These are phyloP conservation scores for Lipomyces yamanashiensis DNA, from an alignment of 805 yeast genomes.

Conservation along the genomic window DNA sequence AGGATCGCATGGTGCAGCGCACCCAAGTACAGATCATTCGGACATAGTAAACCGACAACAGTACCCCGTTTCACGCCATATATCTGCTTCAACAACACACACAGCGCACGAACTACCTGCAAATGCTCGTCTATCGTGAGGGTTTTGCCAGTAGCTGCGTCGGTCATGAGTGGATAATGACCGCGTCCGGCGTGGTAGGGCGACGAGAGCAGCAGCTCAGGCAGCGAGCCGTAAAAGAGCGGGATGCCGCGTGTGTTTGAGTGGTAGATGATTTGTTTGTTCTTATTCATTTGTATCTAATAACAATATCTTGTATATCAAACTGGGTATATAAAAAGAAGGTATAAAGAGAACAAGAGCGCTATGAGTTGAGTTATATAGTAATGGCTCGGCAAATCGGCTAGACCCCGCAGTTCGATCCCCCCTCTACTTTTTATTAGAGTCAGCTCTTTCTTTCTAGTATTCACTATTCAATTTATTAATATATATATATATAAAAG, in stretches of 20 bases:
- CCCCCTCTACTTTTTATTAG: no score
- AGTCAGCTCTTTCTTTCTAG: no score
- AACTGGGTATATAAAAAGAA: no score
- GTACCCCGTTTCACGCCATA: constrained; percentile 39
- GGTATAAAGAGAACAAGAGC: no score
- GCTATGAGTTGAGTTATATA: no score
- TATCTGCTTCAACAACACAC: constrained; percentile 29
- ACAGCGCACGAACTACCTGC: constrained; percentile 16
- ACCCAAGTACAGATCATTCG: constrained; percentile 42
- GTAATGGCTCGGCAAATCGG: no score
- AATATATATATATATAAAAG: no score
- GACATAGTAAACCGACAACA: constrained; percentile 43
- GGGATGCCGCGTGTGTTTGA: constrained; percentile 6
- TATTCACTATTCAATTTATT: no score
- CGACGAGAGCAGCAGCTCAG: constrained; percentile 20
- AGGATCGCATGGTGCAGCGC: constrained; percentile 40
- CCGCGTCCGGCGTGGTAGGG: constrained; percentile 16
- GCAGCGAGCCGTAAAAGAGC: constrained; percentile 17
- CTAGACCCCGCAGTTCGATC: no score
- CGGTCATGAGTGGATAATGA: constrained; percentile 16
- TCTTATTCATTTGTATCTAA: background rate
- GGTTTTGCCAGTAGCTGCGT: constrained; percentile 14
- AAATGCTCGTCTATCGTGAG: constrained; percentile 18
- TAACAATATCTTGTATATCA: no score
- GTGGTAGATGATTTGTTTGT: constrained; percentile 8